phyloP scores from a whole-genome alignment of 176 grass and related monocot genomes.

The Avena atlantica region DNA sequence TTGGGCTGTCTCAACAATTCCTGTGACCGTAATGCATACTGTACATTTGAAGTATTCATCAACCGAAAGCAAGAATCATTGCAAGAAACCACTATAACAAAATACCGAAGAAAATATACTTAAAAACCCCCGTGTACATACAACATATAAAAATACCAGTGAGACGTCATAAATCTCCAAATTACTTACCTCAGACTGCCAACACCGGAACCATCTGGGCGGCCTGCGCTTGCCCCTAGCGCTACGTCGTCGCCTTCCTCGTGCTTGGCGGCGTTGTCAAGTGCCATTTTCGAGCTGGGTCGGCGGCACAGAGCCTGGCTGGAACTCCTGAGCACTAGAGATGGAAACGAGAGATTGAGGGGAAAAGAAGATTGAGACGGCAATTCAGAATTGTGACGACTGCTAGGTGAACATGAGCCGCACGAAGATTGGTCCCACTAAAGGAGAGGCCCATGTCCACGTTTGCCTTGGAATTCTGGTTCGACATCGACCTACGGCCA shows the following conservation, averaged over 20 bases:
- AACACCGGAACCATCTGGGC: neutral
- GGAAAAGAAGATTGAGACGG: neutral
- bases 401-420: neutral
- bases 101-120: no score
- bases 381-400: neutral
- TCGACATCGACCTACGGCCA: neutral
- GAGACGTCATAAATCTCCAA: neutral
- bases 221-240: neutral
- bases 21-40: no score
- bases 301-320: neutral
- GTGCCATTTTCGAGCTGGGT: neutral
- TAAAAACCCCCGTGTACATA: no score
- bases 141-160: no score
- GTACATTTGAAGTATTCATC: no score
- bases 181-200: neutral
- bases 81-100: no score
- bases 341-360: neutral
- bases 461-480: neutral
- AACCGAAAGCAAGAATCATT: no score
- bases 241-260: neutral
- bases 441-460: neutral
- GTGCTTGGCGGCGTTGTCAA: neutral
- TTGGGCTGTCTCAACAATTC: no score
- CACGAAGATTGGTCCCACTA: neutral
- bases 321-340: neutral